Evolutionary conservation across 441 rosid species (phyloP).

Genomic region (Metrosideros polymorpha): DNA sequence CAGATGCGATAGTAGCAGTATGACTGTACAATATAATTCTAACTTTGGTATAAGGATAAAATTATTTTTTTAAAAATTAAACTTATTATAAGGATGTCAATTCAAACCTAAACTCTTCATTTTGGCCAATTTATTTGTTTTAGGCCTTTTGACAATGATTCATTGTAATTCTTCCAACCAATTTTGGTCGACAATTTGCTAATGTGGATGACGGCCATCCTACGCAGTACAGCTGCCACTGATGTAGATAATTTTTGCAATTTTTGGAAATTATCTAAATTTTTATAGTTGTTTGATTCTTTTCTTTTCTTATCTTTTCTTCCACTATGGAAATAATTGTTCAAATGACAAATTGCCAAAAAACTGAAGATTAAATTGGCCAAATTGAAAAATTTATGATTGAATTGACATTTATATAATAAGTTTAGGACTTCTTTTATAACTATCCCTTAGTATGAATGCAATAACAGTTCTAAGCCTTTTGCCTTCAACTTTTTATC

Average conservation of each 20-base stretch:
- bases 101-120: rapidly evolving
- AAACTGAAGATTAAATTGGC: no score
- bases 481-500: no score
- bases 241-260: rapidly evolving
- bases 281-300: neutral
- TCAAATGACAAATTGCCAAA: no score
- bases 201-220: rapidly evolving
- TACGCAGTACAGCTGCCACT: neutral
- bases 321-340: no score
- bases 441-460: no score
- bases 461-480: no score
- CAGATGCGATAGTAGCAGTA: neutral
- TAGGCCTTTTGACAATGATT: neutral
- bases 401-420: no score
- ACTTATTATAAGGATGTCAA: neutral
- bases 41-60: neutral
- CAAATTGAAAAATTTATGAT: no score
- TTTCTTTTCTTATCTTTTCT: neutral
- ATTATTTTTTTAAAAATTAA: neutral
- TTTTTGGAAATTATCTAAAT: neutral
- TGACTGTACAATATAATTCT: neutral
- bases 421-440: no score
- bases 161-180: rapidly evolving
- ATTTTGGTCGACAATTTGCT: neutral
- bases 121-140: neutral